A percentile compares a stretch with the other conserved stretches of the same genome.
Evolutionary conservation across 768 basidiomycete species (phyloP).

Genomic region (Daedalea quercina): DNA sequence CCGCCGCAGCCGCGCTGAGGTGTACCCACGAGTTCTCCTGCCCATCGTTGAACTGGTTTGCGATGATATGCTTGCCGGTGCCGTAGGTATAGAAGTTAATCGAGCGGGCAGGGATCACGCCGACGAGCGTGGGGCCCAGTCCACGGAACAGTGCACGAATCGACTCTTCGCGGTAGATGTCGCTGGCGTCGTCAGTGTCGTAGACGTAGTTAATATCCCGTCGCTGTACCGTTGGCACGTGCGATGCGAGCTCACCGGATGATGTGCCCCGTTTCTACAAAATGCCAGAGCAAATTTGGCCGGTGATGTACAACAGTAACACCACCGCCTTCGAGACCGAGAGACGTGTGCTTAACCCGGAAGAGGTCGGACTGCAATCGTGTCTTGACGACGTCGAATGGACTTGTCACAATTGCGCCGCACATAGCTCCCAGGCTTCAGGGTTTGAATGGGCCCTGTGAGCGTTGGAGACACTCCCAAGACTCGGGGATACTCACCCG

Average conservation of each 20-base stretch:
- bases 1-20: conserved; percentile 76
- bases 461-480: neutral
- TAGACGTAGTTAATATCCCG: neutral
- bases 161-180: conserved; percentile 87
- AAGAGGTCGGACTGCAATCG: conserved; percentile 91
- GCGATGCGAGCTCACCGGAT: conserved; percentile 50
- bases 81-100: conserved; percentile 99
- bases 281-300: conserved; percentile 74
- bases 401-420: conserved; percentile 93
- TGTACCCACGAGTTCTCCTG: conserved; percentile 83
- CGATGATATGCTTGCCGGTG: conserved; percentile 90
- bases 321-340: conserved; percentile 24
- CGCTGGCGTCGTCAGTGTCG: conserved; percentile 33
- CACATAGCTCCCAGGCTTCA: conserved; percentile 92
- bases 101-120: conserved; percentile 90
- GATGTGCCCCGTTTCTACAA: conserved; percentile 91
- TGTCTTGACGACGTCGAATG: conserved; percentile 83
- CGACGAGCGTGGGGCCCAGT: conserved; percentile 89
- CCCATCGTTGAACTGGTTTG: conserved; percentile 71
- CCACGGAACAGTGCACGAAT: conserved; percentile 89
- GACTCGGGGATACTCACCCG: conserved; percentile 48
- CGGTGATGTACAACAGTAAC: conserved; percentile 25
- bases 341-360: conserved; percentile 34
- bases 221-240: neutral
- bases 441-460: neutral